These are phyloP conservation scores for Cyclotella baltica DNA, from an alignment of 108 stramenopile species.

Conservation along the genomic window DNA sequence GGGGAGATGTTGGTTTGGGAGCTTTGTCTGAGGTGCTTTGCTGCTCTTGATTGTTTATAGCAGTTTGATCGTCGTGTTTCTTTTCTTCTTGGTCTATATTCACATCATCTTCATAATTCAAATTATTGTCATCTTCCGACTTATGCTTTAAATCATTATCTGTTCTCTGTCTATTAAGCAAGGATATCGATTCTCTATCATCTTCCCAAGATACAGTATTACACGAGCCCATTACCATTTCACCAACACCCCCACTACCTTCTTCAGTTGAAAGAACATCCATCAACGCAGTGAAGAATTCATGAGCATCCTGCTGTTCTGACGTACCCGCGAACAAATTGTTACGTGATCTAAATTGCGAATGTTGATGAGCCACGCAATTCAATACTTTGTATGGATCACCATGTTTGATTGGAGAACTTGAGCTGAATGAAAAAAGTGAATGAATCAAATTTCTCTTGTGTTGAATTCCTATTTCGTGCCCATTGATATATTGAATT, in stretches of 20 bases:
- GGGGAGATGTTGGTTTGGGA: background rate
- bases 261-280: slow-evolving; percentile 55
- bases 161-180: too few species aligned
- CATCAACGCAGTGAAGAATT: slow-evolving; percentile 76
- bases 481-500: slow-evolving; percentile 55
- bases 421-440: background rate
- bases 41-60: background rate
- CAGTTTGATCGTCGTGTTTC: slow-evolving; percentile 21
- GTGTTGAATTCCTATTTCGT: background rate
- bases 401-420: background rate
- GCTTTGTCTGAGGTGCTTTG: background rate
- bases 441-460: background rate
- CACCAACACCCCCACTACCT: background rate
- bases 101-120: background rate
- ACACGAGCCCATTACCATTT: background rate
- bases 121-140: background rate
- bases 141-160: background rate
- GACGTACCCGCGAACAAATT: slow-evolving; percentile 19
- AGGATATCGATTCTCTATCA: too few species aligned
- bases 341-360: slow-evolving; percentile 58
- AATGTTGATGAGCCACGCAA: slow-evolving; percentile 53
- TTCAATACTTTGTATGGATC: slow-evolving; percentile 32
- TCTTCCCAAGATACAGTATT: background rate
- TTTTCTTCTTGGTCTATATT: slow-evolving; percentile 38
- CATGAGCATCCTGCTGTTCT: slow-evolving; percentile 89